These are phyloP conservation scores for Amylostereum areolatum DNA, from an alignment of 1,284 basidiomycete species.

Conservation along the genomic window DNA sequence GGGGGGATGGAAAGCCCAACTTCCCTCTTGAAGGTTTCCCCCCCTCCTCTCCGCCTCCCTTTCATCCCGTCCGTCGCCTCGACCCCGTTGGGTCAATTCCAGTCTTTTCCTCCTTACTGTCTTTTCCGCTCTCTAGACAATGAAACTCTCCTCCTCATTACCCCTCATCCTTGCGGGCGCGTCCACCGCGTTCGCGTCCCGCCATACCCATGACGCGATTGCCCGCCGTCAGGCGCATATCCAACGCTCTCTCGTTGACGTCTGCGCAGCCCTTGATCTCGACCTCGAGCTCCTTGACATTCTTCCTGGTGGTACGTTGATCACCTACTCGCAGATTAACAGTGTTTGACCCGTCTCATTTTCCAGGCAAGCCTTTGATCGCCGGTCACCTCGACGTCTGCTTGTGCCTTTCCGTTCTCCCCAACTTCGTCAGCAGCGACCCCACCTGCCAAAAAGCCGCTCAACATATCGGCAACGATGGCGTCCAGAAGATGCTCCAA, in stretches of 20 bases:
- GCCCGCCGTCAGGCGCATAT: slow-evolving; percentile 14
- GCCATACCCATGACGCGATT: not conserved
- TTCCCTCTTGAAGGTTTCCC: too few species aligned
- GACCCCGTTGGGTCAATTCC: too few species aligned
- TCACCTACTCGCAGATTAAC: not conserved
- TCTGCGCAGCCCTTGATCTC: slow-evolving; percentile 15
- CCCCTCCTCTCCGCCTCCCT: too few species aligned
- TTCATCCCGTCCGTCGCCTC: too few species aligned
- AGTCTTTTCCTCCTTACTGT: too few species aligned
- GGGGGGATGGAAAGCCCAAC: too few species aligned
- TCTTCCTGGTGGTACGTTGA: slow-evolving; percentile 8
- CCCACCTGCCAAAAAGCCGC: slow-evolving; percentile 10
- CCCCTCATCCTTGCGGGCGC: slow-evolving; percentile 1
- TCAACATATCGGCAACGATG: slow-evolving; percentile 5
- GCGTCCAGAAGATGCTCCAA: slow-evolving; percentile 9
- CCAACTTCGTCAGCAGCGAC: slow-evolving; percentile 15
- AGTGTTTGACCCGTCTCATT: not conserved
- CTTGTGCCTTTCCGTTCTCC: slow-evolving; percentile 16
- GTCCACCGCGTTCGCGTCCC: not conserved
- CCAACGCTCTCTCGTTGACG: slow-evolving; percentile 13
- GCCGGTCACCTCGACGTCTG: slow-evolving; percentile 16
- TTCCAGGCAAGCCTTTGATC: slow-evolving; percentile 11
- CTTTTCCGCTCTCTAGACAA: too few species aligned
- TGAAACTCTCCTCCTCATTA: not conserved
- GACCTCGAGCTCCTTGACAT: slow-evolving; percentile 13